Base-by-base conservation (phyloP, 176 grass and related monocot genomes). In the Dactylis glomerata region DNA sequence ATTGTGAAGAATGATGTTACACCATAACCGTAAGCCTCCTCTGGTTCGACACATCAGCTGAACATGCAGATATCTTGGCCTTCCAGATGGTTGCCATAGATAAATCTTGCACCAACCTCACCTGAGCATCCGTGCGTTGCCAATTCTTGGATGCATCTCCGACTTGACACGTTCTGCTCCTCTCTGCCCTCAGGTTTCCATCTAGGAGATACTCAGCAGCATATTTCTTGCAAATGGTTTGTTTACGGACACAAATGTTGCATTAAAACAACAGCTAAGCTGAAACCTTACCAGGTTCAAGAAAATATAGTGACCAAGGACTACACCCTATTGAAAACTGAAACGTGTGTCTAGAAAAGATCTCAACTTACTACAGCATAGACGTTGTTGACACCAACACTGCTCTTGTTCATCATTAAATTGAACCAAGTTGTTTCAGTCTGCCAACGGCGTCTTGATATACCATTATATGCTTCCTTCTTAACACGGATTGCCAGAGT, bases 31-130 rank as follows among this genome's bases (percentile, higher is more conserved):
- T 77, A 57, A 84, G 68, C 51, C 64, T 75, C 5, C 23, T 54
- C 31, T 63, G 59, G 10, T 68, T 63, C 36, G 27, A 63, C 34
- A 70, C 68, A 81, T 45, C 22, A 85, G 62, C 19, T 92, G 75
- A 90, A 87, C 51, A 92, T 47, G 59, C 84, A 92, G 27, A 90
- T 84, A 23, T 92, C 80, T 20, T 63, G 38, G 8, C 67, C 13
- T 32, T 30, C 14, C 64, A 87, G 55, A 28, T 16, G 58, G 36
- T 92, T 92, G 26, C 81, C 68, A 0, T 6, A 11, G 44, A 80
- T 67, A 10, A 92, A 92, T 0, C 37, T 83, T 31, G 3, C 31
- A 13, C 81, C 69, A 90, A 16, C 69, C 85, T 66, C 3, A 4
- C 33, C 24, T 20, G 24, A 82, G 5, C 26, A 14, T 45, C 13